Base-by-base conservation (phyloP, 2,329 filamentous ascomycete genomes). In the Chalara sp. region DNA sequence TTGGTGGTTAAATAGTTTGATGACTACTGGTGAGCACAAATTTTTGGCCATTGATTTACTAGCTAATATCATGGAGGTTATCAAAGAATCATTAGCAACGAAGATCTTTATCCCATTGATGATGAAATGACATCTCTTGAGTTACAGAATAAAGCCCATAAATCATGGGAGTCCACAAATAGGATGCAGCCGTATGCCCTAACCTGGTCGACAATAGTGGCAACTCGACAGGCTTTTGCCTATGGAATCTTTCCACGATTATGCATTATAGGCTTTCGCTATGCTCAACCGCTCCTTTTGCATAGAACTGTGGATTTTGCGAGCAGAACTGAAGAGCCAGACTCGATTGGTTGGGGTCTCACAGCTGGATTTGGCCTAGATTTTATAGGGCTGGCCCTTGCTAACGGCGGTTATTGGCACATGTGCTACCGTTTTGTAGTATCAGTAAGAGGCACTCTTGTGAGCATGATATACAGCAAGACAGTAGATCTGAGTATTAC, bases 1-100 rank as follows among this genome's bases (percentile, higher is more conserved):
- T 50, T 65, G 65, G 54, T 73, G 70, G 71, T 55, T 72, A 37
- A 67, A 66, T 37, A 61, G 63, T 6, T 58, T 73, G 28, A 60
- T 72, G 55, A 48, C 56, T 44, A 64, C 55, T 21, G 21, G 21
- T 21, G 21, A 21, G 21, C 21, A 21, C 21, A 21, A 21, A 21
- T 21, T 21, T 21, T 21, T 2, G 3, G 21, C 21, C 21, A 3
- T 21, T 3, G 21, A 21, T 21, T 2, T 21, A 21, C 21, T 21
- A 21, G 21, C 21, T 21, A 21, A 21, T 21, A 21, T 21, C 21
- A 21, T 21, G 21, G 21, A 8, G 71, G 71, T 1, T 72, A 68
- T 35, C 58, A 56, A 28, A 60, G 61, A 28, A 55, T 72, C 42
- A 56, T 73, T 11, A 61, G 54, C 42, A 65, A 67, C 5, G 56